Evolutionary conservation across 306 rosid species (phyloP).

Genomic region (Glycine soja): DNA sequence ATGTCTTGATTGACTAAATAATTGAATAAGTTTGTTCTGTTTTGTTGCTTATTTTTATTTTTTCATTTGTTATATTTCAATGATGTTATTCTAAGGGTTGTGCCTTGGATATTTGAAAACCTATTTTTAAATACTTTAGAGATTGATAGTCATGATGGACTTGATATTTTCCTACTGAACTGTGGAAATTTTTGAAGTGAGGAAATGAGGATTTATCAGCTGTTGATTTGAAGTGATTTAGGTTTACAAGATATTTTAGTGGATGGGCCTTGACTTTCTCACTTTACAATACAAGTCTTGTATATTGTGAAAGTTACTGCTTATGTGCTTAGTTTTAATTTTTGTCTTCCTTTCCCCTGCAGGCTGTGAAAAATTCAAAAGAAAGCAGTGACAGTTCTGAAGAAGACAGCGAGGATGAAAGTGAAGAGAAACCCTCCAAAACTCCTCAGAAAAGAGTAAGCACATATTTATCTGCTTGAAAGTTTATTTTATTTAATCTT

Average conservation of each 20-base stretch:
- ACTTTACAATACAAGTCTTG: too few species aligned
- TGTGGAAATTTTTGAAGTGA: background rate
- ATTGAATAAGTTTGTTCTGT: background rate
- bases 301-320: background rate
- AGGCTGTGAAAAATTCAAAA: constrained; percentile 45
- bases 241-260: background rate
- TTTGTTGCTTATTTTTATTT: too few species aligned
- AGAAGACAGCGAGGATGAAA: constrained; percentile 52
- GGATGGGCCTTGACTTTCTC: background rate
- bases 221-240: background rate
- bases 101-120: background rate
- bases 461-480: background rate
- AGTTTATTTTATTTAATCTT: background rate
- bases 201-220: background rate
- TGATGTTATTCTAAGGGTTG: too few species aligned
- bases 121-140: background rate
- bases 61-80: too few species aligned
- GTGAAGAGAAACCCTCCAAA: constrained; percentile 51
- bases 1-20: background rate
- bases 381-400: constrained; percentile 47
- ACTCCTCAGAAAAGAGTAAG: constrained; percentile 65
- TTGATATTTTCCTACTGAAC: too few species aligned
- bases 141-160: background rate
- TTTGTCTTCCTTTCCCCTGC: background rate
- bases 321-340: background rate